phyloP scores from a whole-genome alignment of 257 asterid species.

The Buddleja alternifolia region DNA sequence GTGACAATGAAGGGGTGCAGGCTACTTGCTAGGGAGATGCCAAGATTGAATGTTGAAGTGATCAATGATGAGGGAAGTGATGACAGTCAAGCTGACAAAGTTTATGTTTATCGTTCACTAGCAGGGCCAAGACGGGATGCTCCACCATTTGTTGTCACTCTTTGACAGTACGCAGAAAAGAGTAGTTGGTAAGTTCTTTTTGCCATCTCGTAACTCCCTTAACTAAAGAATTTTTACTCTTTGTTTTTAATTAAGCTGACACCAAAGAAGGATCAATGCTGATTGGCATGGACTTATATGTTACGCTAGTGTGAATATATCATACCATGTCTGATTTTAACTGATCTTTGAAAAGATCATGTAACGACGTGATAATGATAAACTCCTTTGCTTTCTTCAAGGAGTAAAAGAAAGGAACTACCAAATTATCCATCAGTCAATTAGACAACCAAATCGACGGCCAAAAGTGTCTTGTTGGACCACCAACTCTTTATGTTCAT shows the following conservation, averaged over 20 bases:
- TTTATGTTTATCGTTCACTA: conserved; percentile 75
- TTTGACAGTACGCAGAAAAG: conserved; percentile 41
- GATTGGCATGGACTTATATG: no score
- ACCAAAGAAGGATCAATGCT: not conserved
- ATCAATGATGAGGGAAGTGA: conserved; percentile 58
- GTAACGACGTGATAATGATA: no score
- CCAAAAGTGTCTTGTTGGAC: no score
- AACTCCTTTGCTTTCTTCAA: no score
- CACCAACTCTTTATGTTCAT: no score
- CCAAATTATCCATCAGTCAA: no score
- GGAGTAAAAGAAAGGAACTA: no score
- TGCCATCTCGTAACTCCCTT: conserved; percentile 4
- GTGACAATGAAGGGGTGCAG: conserved; percentile 71
- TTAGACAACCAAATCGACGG: no score
- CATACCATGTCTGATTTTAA: no score
- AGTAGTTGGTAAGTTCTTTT: conserved; percentile 32
- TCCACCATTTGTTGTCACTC: conserved; percentile 76
- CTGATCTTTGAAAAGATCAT: no score
- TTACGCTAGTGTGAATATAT: no score
- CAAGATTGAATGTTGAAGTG: conserved; percentile 83
- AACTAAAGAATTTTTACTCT: not conserved
- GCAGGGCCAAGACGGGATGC: conserved; percentile 88
- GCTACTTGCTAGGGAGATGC: conserved; percentile 65
- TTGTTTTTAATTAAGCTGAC: no score
- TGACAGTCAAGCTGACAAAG: conserved; percentile 49